Evolutionary conservation across 345 rosid genomes (phyloP).

Genomic region (Punica granatum): DNA sequence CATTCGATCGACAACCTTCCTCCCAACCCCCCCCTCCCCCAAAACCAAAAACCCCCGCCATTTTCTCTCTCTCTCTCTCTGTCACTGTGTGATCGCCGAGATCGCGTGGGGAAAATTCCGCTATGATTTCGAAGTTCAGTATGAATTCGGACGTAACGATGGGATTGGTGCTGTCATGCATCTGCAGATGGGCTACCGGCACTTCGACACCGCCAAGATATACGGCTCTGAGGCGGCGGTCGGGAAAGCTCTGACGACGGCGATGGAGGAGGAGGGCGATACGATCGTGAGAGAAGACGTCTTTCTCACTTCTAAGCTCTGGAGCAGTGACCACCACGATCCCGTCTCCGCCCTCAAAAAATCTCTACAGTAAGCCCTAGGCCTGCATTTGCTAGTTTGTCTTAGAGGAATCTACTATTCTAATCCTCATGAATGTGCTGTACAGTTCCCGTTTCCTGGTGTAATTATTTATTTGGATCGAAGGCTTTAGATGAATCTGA

Average conservation of each 20-base stretch:
- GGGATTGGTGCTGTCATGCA: background rate
- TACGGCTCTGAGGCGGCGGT: constrained; percentile 80
- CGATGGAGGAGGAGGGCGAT: constrained; percentile 27
- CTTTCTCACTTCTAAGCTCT: constrained; percentile 75
- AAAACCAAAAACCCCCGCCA: too few species aligned
- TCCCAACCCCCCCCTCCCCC: too few species aligned
- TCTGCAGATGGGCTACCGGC: constrained; percentile 78
- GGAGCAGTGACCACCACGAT: constrained; percentile 79
- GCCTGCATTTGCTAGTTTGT: too few species aligned
- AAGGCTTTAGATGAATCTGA: too few species aligned
- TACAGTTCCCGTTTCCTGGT: too few species aligned
- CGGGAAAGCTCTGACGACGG: constrained; percentile 54
- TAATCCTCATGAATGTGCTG: too few species aligned
- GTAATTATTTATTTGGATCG: too few species aligned
- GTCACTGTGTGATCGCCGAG: background rate
- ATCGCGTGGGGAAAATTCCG: background rate
- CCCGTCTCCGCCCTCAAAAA: constrained; percentile 61
- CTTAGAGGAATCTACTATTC: too few species aligned
- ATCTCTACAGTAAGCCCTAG: constrained; percentile 44
- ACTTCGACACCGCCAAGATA: constrained; percentile 80
- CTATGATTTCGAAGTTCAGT: too few species aligned
- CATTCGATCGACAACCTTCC: too few species aligned
- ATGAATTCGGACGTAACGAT: background rate
- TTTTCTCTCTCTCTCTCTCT: background rate
- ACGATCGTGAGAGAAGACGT: constrained; percentile 48